Percentiles rank a stretch among this genome's conserved stretches.
These are phyloP conservation scores for Colletotrichum zoysiae DNA, from an alignment of 2,329 filamentous ascomycete species.

Conservation along the genomic window DNA sequence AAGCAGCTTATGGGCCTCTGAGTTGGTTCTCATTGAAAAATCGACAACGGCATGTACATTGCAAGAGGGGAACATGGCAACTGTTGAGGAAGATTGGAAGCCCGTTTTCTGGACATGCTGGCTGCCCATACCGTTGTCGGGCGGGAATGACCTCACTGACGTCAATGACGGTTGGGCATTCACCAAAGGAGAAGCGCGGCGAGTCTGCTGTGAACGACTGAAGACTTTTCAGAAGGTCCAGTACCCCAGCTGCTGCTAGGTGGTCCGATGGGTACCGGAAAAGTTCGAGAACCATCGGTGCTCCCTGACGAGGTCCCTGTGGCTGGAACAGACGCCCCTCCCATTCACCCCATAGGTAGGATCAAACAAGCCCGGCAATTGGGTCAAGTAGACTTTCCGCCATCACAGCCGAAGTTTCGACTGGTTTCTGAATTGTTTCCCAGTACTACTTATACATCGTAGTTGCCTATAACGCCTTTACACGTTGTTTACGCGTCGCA, in stretches of 20 bases:
- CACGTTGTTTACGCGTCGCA: neutral
- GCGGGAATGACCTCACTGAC: neutral
- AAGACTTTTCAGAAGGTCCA: too few species aligned
- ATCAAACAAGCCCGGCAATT: neutral
- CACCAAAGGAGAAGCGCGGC: neutral
- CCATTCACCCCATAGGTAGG: too few species aligned
- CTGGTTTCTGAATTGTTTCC: neutral
- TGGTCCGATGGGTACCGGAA: constrained; percentile 1
- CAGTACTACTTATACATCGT: neutral
- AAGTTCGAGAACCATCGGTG: constrained; percentile 20
- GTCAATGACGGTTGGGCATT: neutral
- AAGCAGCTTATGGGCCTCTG: neutral
- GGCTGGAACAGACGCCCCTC: neutral
- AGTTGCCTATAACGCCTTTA: too few species aligned
- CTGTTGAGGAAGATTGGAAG: neutral
- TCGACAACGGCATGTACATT: too few species aligned
- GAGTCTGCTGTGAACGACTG: neutral
- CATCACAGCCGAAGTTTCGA: neutral
- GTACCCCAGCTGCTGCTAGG: neutral
- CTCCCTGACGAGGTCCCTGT: neutral
- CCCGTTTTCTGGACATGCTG: neutral
- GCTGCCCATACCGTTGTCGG: neutral
- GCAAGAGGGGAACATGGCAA: neutral
- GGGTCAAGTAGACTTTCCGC: neutral
- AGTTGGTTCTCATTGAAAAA: too few species aligned